Percentiles rank a stretch among this genome's conserved stretches.
phyloP scores from a whole-genome alignment of 192 early-diverging fungal genomes.

The Thamnidium elegans region DNA sequence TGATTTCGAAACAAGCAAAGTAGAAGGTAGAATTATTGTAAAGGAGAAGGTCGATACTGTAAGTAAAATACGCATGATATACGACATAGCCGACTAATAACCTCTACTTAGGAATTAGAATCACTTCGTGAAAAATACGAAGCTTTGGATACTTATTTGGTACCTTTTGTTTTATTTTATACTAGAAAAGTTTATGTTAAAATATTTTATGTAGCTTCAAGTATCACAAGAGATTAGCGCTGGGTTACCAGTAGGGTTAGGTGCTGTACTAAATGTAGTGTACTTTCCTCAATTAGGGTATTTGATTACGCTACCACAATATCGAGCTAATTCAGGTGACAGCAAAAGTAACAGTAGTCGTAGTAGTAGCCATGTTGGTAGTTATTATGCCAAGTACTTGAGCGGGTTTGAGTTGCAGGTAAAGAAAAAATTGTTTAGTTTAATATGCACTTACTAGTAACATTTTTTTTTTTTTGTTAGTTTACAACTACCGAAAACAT shows the following conservation, averaged over 20 bases:
- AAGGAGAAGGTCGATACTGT: conserved; percentile 49
- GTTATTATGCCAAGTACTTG: conserved; percentile 7
- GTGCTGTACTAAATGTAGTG: conserved; percentile 60
- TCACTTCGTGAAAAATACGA: conserved; percentile 62
- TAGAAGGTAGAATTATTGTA: conserved; percentile 57
- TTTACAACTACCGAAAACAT: conserved; percentile 62
- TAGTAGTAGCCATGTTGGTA: too few relatives aligned
- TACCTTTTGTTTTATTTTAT: conserved; percentile 17
- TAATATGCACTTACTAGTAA: neutral
- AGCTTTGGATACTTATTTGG: conserved; percentile 65
- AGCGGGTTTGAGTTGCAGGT: conserved; percentile 61
- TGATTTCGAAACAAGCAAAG: conserved; percentile 67
- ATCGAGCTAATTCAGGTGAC: conserved; percentile 40
- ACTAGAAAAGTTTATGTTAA: neutral
- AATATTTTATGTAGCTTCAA: conserved; percentile 29
- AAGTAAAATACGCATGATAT: neutral
- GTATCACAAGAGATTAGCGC: conserved; percentile 58
- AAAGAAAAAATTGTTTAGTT: conserved; percentile 1
- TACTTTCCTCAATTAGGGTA: conserved; percentile 84
- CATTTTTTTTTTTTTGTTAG: conserved; percentile 33
- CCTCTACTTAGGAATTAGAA: conserved; percentile 54
- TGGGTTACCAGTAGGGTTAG: conserved; percentile 51
- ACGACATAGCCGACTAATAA: too few relatives aligned
- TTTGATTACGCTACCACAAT: conserved; percentile 62
- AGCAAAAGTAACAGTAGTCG: too few relatives aligned